These are phyloP conservation scores for Colletotrichum lindemuthianum DNA, from an alignment of 2,329 filamentous ascomycete species.

Conservation along the genomic window DNA sequence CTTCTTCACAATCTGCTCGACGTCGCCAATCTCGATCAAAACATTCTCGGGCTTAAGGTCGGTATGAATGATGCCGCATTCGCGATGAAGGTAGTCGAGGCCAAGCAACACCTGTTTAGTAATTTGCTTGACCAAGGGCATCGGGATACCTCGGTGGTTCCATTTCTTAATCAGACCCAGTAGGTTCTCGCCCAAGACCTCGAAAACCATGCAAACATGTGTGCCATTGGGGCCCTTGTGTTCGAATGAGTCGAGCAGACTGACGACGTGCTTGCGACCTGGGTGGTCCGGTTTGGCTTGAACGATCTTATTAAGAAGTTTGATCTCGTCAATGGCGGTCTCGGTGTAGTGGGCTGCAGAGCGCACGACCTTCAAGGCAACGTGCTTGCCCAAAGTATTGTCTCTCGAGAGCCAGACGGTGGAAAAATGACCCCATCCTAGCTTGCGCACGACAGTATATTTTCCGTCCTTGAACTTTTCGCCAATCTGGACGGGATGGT, in stretches of 20 bases:
- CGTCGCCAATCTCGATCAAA: slow-evolving; percentile 97
- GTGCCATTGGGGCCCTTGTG: slow-evolving; percentile 96
- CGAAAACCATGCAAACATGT: slow-evolving; percentile 99
- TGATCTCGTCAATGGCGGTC: slow-evolving; percentile 98
- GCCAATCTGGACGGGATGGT: slow-evolving; percentile 93
- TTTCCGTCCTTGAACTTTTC: slow-evolving; percentile 98
- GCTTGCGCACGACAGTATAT: slow-evolving; percentile 95
- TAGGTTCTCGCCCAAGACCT: slow-evolving; percentile 95
- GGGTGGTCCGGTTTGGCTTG: slow-evolving; percentile 95
- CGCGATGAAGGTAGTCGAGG: slow-evolving; percentile 94
- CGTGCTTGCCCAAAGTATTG: slow-evolving; percentile 89
- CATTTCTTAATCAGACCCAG: slow-evolving; percentile 96
- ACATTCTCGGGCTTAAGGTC: slow-evolving; percentile 98
- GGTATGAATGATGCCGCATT: slow-evolving; percentile 99
- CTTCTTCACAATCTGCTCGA: slow-evolving; percentile 97
- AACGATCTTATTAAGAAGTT: slow-evolving; percentile 95
- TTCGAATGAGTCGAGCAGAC: slow-evolving; percentile 94
- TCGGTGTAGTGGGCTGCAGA: slow-evolving; percentile 99
- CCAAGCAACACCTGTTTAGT: slow-evolving; percentile 97
- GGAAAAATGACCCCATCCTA: slow-evolving; percentile 99
- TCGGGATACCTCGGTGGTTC: slow-evolving; percentile 97
- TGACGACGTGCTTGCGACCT: slow-evolving; percentile 94
- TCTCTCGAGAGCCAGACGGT: slow-evolving; percentile 89
- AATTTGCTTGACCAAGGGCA: slow-evolving; percentile 97
- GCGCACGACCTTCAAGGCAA: slow-evolving; percentile 96